Conservation (phyloP, 1,284 basidiomycete genomes). For the Cutaneotrichosporon cyanovorans region DNA sequence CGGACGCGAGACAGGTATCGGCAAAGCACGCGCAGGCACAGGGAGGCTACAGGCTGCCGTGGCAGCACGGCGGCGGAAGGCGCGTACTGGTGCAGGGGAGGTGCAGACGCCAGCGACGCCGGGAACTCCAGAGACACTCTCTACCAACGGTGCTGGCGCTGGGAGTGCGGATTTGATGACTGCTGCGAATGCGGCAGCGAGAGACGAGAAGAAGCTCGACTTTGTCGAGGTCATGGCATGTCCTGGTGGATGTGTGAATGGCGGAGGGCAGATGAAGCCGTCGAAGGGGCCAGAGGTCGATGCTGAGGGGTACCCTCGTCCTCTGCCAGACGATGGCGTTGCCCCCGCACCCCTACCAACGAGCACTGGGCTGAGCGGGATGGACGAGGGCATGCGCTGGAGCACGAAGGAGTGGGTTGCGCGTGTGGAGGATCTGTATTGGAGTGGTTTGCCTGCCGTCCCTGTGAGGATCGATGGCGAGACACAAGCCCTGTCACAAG, state of each 20-base stretch:
- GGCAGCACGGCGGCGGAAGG: conserved; percentile 44
- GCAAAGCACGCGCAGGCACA: conserved; percentile 47
- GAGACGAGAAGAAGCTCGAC: conserved; percentile 64
- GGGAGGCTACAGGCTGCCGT: conserved; percentile 42
- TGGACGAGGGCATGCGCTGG: conserved; percentile 46
- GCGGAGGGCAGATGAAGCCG: conserved; percentile 85
- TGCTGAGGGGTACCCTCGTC: conserved; percentile 57
- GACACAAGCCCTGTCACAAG: too few species aligned
- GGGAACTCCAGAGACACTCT: conserved; percentile 11
- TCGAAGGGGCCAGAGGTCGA: conserved; percentile 37
- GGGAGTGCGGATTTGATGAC: conserved; percentile 5
- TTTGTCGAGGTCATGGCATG: conserved; percentile 99
- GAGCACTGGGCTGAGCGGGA: conserved; percentile 27
- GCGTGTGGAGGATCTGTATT: conserved; percentile 69
- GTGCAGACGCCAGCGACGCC: conserved; percentile 13
- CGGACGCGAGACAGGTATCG: conserved; percentile 71
- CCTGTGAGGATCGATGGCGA: conserved; percentile 28
- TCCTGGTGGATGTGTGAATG: conserved; percentile 94
- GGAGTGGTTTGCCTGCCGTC: conserved; percentile 54
- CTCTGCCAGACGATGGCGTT: conserved; percentile 50
- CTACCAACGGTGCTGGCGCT: conserved; percentile 21
- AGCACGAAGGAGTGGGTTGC: conserved; percentile 62
- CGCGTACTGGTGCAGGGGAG: conserved; percentile 32
- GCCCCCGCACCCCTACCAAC: conserved; percentile 13
- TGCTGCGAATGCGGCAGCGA: conserved; percentile 16